phyloP scores from a whole-genome alignment of 2,329 filamentous ascomycete species.

The Rugonectria rugulosa region DNA sequence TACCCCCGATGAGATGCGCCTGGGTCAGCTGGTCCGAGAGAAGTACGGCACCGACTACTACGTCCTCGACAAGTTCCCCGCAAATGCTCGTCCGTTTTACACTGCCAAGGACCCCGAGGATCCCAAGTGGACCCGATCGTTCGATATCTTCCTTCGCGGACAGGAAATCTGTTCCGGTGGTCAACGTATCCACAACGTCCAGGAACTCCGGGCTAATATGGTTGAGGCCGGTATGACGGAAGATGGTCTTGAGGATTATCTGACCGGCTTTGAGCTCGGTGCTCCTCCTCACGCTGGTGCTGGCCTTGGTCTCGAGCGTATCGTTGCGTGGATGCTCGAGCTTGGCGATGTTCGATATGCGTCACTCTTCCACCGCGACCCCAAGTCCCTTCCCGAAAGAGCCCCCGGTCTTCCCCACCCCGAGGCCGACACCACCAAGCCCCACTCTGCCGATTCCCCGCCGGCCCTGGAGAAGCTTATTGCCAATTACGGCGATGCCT shows the following conservation, averaged over 20 bases:
- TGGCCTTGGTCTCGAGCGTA: slow-evolving; percentile 87
- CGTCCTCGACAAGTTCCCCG: slow-evolving; percentile 91
- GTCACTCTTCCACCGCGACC: slow-evolving; percentile 86
- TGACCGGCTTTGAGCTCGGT: slow-evolving; percentile 87
- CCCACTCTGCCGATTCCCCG: slow-evolving; percentile 59
- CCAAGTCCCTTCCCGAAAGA: slow-evolving; percentile 80
- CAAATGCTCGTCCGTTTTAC: slow-evolving; percentile 86
- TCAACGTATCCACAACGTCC: slow-evolving; percentile 87
- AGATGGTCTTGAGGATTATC: slow-evolving; percentile 87
- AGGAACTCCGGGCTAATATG: slow-evolving; percentile 80
- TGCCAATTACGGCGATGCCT: slow-evolving; percentile 93
- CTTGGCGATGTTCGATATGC: slow-evolving; percentile 90
- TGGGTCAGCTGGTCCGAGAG: slow-evolving; percentile 84
- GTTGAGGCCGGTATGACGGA: slow-evolving; percentile 76
- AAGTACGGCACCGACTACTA: slow-evolving; percentile 92
- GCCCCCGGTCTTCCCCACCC: slow-evolving; percentile 78
- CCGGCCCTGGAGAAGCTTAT: slow-evolving; percentile 87
- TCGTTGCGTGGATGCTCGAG: slow-evolving; percentile 85
- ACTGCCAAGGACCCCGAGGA: slow-evolving; percentile 84
- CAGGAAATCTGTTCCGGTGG: slow-evolving; percentile 94
- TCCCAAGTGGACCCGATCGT: slow-evolving; percentile 82
- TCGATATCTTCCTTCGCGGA: slow-evolving; percentile 92
- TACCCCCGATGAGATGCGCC: slow-evolving; percentile 85
- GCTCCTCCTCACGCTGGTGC: slow-evolving; percentile 90
- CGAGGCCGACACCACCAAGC: slow-evolving; percentile 77